A percentile compares a stretch with the other conserved stretches of the same genome.
Conservation (phyloP, 2,329 filamentous ascomycete genomes). For the Colletotrichum sp. region DNA sequence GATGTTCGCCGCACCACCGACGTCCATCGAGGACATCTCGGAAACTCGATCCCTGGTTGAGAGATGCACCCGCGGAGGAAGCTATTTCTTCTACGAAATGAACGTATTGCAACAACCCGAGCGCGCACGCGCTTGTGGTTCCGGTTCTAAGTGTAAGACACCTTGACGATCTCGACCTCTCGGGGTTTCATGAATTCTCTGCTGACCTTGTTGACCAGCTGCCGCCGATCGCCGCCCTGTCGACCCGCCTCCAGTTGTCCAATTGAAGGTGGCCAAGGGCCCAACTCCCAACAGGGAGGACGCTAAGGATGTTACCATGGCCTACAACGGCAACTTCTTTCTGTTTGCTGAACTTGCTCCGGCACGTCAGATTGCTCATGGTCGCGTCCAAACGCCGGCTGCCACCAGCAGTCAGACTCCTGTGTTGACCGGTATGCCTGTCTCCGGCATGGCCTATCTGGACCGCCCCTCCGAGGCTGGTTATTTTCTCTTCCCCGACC, state of each 20-base stretch:
- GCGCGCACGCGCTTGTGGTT: slow-evolving; percentile 92
- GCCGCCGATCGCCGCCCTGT: slow-evolving; percentile 90
- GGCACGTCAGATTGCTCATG: slow-evolving; percentile 81
- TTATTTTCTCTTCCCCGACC: slow-evolving; percentile 97
- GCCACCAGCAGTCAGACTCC: slow-evolving; percentile 66
- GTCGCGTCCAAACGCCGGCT: slow-evolving; percentile 71
- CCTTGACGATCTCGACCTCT: not conserved
- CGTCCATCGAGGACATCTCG: not conserved
- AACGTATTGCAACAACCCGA: slow-evolving; percentile 93
- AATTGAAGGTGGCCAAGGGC: slow-evolving; percentile 84
- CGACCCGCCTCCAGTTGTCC: slow-evolving; percentile 92
- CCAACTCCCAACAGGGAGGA: slow-evolving; percentile 54
- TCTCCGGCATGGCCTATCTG: slow-evolving; percentile 94
- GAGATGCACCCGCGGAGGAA: slow-evolving; percentile 70
- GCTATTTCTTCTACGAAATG: slow-evolving; percentile 80
- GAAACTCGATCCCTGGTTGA: not conserved
- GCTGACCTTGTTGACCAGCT: slow-evolving; percentile 50
- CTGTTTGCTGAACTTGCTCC: slow-evolving; percentile 91
- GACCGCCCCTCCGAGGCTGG: slow-evolving; percentile 82
- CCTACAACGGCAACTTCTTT: slow-evolving; percentile 97
- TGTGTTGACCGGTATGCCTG: slow-evolving; percentile 91
- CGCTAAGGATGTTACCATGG: slow-evolving; percentile 79
- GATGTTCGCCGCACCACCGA: not conserved
- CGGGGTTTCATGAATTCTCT: slow-evolving; percentile 21
- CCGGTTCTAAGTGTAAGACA: slow-evolving; percentile 86